Evolutionary conservation across 2,329 filamentous ascomycete species (phyloP).

Genomic region (Didymella arachidicola): DNA sequence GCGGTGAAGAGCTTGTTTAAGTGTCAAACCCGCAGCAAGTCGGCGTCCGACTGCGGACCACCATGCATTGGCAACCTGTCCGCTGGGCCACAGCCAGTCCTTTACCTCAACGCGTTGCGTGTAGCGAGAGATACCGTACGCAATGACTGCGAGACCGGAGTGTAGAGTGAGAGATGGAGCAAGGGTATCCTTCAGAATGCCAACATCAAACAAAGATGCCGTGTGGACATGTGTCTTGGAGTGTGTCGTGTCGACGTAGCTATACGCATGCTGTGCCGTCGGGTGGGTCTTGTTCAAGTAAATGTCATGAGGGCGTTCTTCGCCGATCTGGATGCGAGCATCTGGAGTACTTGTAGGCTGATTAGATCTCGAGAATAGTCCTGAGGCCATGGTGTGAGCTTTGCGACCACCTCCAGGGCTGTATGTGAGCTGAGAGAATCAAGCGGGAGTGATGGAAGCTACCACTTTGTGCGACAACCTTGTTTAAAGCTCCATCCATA

Average conservation of each 20-base stretch:
- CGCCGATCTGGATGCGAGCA: conserved; percentile 42
- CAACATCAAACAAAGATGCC: conserved; percentile 52
- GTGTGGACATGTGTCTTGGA: conserved; percentile 45
- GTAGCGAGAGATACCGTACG: conserved; percentile 61
- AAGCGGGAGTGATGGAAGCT: not conserved
- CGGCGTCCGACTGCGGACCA: conserved; percentile 65
- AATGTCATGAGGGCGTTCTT: conserved; percentile 44
- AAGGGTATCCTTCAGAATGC: conserved; percentile 62
- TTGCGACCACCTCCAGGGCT: not conserved
- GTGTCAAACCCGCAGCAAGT: conserved; percentile 56
- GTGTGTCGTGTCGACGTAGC: conserved; percentile 40
- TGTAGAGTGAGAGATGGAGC: conserved; percentile 64
- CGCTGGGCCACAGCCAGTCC: conserved; percentile 66
- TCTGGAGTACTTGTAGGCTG: conserved; percentile 34
- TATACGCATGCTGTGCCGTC: conserved; percentile 22
- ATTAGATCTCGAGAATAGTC: conserved; percentile 14
- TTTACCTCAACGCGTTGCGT: conserved; percentile 67
- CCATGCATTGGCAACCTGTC: conserved; percentile 66
- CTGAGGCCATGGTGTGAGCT: conserved; percentile 17
- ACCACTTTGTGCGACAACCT: conserved; percentile 3
- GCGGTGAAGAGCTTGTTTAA: conserved; percentile 56
- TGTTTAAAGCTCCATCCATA: conserved; percentile 15
- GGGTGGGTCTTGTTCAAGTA: conserved; percentile 39
- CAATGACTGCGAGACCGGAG: conserved; percentile 59
- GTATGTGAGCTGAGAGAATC: not conserved